Evolutionary conservation across 495 filamentous ascomycete species (phyloP).

Genomic region (Neurospora africana): DNA sequence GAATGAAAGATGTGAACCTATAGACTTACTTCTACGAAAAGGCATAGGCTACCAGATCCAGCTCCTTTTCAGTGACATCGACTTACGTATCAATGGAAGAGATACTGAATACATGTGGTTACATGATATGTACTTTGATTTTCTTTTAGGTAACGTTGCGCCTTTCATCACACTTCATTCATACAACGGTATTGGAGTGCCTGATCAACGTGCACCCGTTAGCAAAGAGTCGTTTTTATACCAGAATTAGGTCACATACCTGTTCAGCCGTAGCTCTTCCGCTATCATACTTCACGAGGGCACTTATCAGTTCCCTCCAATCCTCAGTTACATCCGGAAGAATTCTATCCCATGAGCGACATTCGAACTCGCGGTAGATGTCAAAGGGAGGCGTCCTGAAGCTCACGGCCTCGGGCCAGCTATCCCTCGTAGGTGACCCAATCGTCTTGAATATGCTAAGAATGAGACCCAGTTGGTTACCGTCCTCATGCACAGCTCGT

Average conservation of each 20-base stretch:
- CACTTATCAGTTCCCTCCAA: constrained; percentile 11
- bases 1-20: background rate
- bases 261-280: constrained; percentile 10
- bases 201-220: background rate
- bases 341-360: constrained; percentile 13
- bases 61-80: background rate
- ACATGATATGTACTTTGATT: background rate
- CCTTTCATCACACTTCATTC: background rate
- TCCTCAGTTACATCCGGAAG: constrained; percentile 7
- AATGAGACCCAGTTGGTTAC: constrained; percentile 85
- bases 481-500: constrained; percentile 59
- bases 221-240: background rate
- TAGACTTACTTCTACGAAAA: background rate
- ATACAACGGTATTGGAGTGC: background rate
- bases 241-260: constrained; percentile 1
- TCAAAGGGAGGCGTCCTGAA: constrained; percentile 44
- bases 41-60: background rate
- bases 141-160: background rate
- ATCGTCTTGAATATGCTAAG: constrained; percentile 81
- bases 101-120: background rate
- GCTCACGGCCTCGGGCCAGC: constrained; percentile 56
- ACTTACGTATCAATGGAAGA: background rate
- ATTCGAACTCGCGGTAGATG: constrained; percentile 40
- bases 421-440: constrained; percentile 66
- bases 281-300: constrained; percentile 9